Base-by-base conservation (phyloP, 1,284 basidiomycete species). In the Fistulina hepatica region DNA sequence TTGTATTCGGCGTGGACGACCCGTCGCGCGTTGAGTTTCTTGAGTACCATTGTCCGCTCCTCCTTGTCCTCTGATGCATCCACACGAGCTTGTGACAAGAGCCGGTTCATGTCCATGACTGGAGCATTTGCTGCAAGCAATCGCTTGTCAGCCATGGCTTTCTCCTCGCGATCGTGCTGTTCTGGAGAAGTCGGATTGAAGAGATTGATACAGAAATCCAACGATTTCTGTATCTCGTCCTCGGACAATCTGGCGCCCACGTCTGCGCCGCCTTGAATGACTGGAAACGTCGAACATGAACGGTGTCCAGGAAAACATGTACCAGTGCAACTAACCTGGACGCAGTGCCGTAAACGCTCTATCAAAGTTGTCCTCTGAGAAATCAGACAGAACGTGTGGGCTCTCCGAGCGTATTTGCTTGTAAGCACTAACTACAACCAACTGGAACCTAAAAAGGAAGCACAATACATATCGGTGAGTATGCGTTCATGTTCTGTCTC, bases 401-500 rank as follows among this genome's bases (percentile, higher is more conserved):
- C 58, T 62, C 50, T 80, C 76, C 2, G 73, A 63, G 9, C 71
- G 67, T 35, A 81, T 79, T 51, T 81, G 78, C 54, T 78, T 79
- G 56, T 81, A 81, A 48, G 76, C 76, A 44, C 76, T 76, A 19
- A 80, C 56, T n/a, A 81, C 78, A n/a, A 81, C 77, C 15, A 81
- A 63, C 46, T 78, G 66, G 50, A 81, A 81, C 43, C 76, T 80
- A 41, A 4, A 34, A 16, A 27, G 15, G 34, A 16, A 33, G 45
- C 26, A 52, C 37, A 27, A 22, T n/a, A n/a, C n/a, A 25, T 13
- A 25, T 44, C 36, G 24, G 24, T 21, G 16, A 40, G 21, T 26
- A 26, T 23, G 20, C 11, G n/a, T 30, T 3, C 28, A 23, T 27
- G 8, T 33, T 20, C 28, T 19, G 21, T 21, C 41, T 16, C 45